phyloP scores from a whole-genome alignment of 2,329 filamentous ascomycete genomes.

The Paecilomyces variotii region DNA sequence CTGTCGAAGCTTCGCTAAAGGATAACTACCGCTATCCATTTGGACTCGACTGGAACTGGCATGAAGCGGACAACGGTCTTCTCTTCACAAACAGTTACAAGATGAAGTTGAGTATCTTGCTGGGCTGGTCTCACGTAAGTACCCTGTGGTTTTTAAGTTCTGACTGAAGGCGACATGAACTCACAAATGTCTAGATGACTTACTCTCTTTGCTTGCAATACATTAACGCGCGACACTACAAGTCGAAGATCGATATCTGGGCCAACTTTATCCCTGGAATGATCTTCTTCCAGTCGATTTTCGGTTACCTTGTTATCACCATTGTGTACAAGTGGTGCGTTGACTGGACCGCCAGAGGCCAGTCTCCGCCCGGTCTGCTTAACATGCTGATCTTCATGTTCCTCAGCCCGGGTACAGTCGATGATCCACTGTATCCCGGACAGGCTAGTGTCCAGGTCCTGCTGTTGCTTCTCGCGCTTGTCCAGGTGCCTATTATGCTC shows the following conservation, averaged over 20 bases:
- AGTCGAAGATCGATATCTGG: slow-evolving; percentile 89
- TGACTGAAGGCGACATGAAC: background rate
- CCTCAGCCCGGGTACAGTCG: slow-evolving; percentile 66
- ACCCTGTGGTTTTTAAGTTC: slow-evolving; percentile 7
- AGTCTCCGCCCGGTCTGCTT: slow-evolving; percentile 73
- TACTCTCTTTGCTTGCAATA: slow-evolving; percentile 91
- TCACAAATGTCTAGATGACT: slow-evolving; percentile 61
- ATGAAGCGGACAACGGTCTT: slow-evolving; percentile 87
- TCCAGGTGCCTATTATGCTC: slow-evolving; percentile 82
- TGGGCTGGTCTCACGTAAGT: slow-evolving; percentile 80
- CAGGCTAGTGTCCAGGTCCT: slow-evolving; percentile 69
- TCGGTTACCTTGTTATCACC: slow-evolving; percentile 87
- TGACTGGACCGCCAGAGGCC: slow-evolving; percentile 65
- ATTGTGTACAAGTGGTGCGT: slow-evolving; percentile 97
- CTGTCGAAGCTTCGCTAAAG: slow-evolving; percentile 60
- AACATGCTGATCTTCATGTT: slow-evolving; percentile 99
- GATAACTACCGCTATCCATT: slow-evolving; percentile 84
- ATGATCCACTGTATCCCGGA: slow-evolving; percentile 65
- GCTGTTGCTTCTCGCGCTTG: slow-evolving; percentile 71
- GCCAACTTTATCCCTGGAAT: slow-evolving; percentile 96
- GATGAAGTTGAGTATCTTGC: slow-evolving; percentile 98
- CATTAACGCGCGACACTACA: slow-evolving; percentile 91
- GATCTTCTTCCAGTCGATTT: slow-evolving; percentile 99
- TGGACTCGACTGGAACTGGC: slow-evolving; percentile 93
- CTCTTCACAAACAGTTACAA: slow-evolving; percentile 98